phyloP scores from a whole-genome alignment of 2,329 filamentous ascomycete species.

The Raffaelea albimanens region DNA sequence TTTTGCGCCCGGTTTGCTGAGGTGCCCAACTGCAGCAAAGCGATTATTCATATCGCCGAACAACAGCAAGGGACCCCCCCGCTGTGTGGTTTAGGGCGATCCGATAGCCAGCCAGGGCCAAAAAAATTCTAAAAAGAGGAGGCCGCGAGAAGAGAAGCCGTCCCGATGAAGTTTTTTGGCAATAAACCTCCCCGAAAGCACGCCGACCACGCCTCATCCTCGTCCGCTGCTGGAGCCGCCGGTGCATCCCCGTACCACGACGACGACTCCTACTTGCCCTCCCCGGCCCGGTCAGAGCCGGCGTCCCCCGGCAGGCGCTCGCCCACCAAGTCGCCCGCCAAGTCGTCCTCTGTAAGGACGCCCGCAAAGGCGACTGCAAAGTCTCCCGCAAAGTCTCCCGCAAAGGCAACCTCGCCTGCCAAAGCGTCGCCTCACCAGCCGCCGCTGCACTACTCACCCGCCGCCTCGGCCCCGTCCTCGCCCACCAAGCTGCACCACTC shows the following conservation, averaged over 20 bases:
- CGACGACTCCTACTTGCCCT: constrained; percentile 20
- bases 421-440: constrained; percentile 17
- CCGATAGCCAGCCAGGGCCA: background rate
- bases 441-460: background rate
- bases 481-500: constrained; percentile 7
- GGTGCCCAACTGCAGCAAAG: background rate
- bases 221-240: constrained; percentile 1
- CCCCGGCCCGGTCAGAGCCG: constrained; percentile 9
- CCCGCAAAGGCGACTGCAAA: constrained; percentile 11
- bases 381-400: constrained; percentile 11
- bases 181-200: constrained; percentile 38
- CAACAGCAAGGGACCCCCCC: constrained; percentile 1
- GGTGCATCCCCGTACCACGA: constrained; percentile 23
- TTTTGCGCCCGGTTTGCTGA: background rate
- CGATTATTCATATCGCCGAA: constrained; percentile 8
- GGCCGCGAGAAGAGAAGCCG: background rate
- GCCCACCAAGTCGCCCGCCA: constrained; percentile 19
- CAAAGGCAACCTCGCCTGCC: constrained; percentile 6
- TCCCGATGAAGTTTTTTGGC: constrained; percentile 43
- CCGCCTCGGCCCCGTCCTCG: constrained; percentile 10
- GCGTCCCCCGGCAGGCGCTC: constrained; percentile 7
- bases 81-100: background rate
- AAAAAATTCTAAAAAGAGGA: constrained; percentile 1
- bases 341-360: constrained; percentile 18
- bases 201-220: constrained; percentile 22